Evolutionary conservation across 1,284 basidiomycete species (phyloP), one percentile per base, ranked within the genome.

Genomic region (Fomes fomentarius): DNA sequence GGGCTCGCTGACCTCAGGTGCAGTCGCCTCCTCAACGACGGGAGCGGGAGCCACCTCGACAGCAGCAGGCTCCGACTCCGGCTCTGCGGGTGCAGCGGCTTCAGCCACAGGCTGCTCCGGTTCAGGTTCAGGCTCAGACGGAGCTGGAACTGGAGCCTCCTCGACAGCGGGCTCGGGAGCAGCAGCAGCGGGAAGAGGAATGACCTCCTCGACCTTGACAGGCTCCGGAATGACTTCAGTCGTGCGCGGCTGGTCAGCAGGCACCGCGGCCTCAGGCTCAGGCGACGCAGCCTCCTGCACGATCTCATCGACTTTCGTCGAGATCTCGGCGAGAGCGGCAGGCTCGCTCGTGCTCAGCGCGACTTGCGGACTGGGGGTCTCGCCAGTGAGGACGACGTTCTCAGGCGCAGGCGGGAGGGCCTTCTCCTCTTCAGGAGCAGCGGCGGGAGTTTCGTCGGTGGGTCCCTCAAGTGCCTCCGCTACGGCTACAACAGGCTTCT

Each of bases 321-420:
- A 56, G 5, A 55, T 52, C 30, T 65, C 61, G 6, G 62, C 67
- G 28, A 65, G 44, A 4, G 64, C 61, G 7, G 57, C 63, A 26
- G 65, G 63, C 50, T 68, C 69, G 52, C 69, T 68, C 21, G 66
- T 66, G 47, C 45, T 56, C 50, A 72, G 64, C 25, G 71, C 73
- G 41, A 71, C 52, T 28, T 74, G 65, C 19, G 72, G 74, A 1
- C 73, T 71, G 31, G 72, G 72, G 2, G 76, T 78, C 39, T 71
- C 71, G 6, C 73, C 74, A 12, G 72, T 63, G 19, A 71, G 60
- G 0, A 74, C 68, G 31, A 74, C 68, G 7, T 46, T 58, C 54
- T 73, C 73, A 3, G 74, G 73, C 4, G 73, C 63, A 39, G 68
- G 64, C 17, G 68, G 66, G 3, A 67, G 62, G 7, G 57, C 37